Percentiles rank a stretch among this genome's conserved stretches.
phyloP scores from a whole-genome alignment of 495 filamentous ascomycete species.

The Neurospora hispaniola region DNA sequence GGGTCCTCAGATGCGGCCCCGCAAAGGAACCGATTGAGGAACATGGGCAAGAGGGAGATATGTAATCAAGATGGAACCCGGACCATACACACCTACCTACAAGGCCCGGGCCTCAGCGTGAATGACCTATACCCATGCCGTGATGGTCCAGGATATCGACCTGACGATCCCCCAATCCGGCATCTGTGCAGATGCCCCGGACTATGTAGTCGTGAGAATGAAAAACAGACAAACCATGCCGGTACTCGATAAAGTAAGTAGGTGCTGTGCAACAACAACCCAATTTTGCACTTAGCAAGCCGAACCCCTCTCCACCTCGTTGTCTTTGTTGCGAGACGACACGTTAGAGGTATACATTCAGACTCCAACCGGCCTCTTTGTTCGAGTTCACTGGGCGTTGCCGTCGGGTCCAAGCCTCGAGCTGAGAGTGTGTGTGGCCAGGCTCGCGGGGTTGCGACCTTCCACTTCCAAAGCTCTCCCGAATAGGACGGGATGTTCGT shows the following conservation, averaged over 20 bases:
- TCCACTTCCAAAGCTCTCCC: background rate
- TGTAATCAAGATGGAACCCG: background rate
- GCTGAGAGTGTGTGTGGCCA: background rate
- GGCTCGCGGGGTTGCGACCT: background rate
- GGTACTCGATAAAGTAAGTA: background rate
- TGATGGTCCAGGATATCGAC: background rate
- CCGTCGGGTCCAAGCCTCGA: background rate
- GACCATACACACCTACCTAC: background rate
- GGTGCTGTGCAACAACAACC: background rate
- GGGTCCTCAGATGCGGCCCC: background rate
- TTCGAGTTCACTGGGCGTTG: background rate
- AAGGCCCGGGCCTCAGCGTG: background rate
- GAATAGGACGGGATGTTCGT: background rate
- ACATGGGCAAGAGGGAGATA: background rate
- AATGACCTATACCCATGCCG: background rate
- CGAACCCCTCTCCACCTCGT: background rate
- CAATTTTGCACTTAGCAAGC: background rate
- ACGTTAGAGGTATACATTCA: background rate
- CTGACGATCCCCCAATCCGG: background rate
- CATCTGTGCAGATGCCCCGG: background rate
- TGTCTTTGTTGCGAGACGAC: background rate
- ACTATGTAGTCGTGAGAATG: background rate
- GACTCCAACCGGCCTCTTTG: background rate
- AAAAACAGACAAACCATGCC: background rate
- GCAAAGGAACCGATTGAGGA: background rate